Base-by-base conservation (phyloP, 805 yeast genomes). In the Wickerhamomyces silvicola region DNA sequence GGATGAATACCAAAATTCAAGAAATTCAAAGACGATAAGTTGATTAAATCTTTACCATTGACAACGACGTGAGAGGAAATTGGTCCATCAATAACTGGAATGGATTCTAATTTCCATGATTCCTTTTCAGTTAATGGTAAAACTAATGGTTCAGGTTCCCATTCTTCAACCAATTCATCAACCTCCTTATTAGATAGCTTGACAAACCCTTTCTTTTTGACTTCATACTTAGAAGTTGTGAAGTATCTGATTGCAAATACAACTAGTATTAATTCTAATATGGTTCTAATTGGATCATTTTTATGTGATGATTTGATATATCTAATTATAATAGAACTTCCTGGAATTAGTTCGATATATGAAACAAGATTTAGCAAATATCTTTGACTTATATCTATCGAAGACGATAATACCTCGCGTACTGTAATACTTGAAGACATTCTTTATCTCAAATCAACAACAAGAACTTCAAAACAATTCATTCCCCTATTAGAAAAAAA, bases 71-170 rank as follows among this genome's bases (percentile, higher is more conserved):
- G 48, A 10, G 53, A 43, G 6, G 28, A 39, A 37, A 76, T 71
- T 5, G 70, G 62, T 18, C 83, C 83, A 22, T 67, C 52, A 17
- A 85, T 62, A 20, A 71, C 63, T 4, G 95, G 95, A 28, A 79
- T 65, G 10, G 76, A 59, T 9, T 69, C 63, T 32, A 81, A 50
- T 45, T 77, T 75, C 84, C 88, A 78, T 37, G 54, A 45, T 51
- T 78, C 86, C 2, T 57, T 64, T 16, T 60, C 55, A 15, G 43
- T 35, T 3, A 81, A 53, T 1, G 72, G 69, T 18, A 70, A 67
- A 5, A 81, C 86, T 26, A 92, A 57, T 0, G 95, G 84, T 49
- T 78, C 92, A 0, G 98, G 97, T 39, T 72, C 72, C 98, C 98
- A 92, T 37, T 88, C 97, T 7, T 76, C 81, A 32, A 85, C 74